Base-by-base conservation (phyloP, 331 rosid genomes). In the Stylosanthes scabra region DNA sequence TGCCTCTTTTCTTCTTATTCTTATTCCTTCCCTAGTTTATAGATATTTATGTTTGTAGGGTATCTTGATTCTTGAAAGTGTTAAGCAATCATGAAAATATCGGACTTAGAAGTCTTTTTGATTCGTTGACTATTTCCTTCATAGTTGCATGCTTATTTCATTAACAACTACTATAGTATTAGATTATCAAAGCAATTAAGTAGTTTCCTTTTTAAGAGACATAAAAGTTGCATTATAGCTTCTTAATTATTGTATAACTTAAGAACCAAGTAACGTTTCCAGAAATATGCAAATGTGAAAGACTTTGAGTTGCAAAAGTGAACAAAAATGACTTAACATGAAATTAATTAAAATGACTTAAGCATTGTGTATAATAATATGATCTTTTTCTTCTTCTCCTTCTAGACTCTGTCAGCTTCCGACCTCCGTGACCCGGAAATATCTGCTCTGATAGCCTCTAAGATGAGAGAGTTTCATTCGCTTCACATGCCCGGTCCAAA, bases 401-500 rank as follows among this genome's bases (percentile, higher is more conserved):
- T 76, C 3, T 79, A 94, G 99, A 94, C 99, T 55, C 90, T 94
- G 11, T 84, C 89, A 8, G 97, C 97, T 25, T 70, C 76, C 15
- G 99, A 94, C 44, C 88, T 89, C 20, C 88, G 89, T 3, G 81
- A 91, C 71, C 85, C 88, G 7, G 88, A 88, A 70, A 87, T 72
- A 80, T 91, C 99, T 41, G 81, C 91, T 70, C 80, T 87, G 52
- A 78, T 94, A 76, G 97, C 99, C 16, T 70, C 88, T 70, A 94
- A 91, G 85, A 55, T 89, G 88, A 88, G 95, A 73, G 93, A 91
- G 57, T 94, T 94, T 72, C 99, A 94, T 76, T 74, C 46, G 28
- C 90, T 94, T 68, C 85, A 83, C 2, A 80, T 91, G 89, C 96
- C 96, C 54, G 92, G 88, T 61, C 72, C 86, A 2, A 85, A 79